Base-by-base conservation (phyloP, 495 filamentous ascomycete species). In the Lindgomyces ingoldianus region DNA sequence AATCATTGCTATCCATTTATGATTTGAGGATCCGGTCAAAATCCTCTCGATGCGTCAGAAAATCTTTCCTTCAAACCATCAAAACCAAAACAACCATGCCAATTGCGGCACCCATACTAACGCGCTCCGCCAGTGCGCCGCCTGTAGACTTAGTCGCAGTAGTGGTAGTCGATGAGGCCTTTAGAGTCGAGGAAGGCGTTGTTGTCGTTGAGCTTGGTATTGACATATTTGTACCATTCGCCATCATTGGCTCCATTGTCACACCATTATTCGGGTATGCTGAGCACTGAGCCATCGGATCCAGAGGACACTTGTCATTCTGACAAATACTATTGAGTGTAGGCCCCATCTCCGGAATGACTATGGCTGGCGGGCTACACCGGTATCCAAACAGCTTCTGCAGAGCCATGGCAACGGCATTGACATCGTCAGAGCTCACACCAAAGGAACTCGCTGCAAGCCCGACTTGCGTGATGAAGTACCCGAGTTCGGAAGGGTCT, bases 401-500 rank as follows among this genome's bases (percentile, higher is more conserved):
- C 21, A 85, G 75, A 16, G 78, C 75, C 12, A 24, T 69, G 27
- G 74, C 79, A 18, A 83, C 75, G 42, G 65, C 55, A 26, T 53
- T 52, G 18, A 79, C 62, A 65, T 83, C 81, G 0, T 62, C 62
- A 8, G 58, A 30, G 22, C 79, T 73, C 41, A 85, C 81, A 22
- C 83, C 83, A 50, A 84, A 84, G 22, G 80, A 82, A 16, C 76
- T 70, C 26, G 80, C 80, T 18, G 80, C 71, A 1, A 81, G 66
- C 10, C 72, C 81, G 54, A 84, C 79, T 67, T 85, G 83, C 24
- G 70, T 36, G 70, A 85, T 80, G 76, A 84, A 85, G 70, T 83
- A 84, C 25, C 75, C 76, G 30, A 83, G 56, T 61, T 85, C 70
- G 61, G 70, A 62, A 14, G 70, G 27, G 65, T 81, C 74, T 54